Evolutionary conservation across 305 asterid species (phyloP).

Genomic region (Solanum chacoense): DNA sequence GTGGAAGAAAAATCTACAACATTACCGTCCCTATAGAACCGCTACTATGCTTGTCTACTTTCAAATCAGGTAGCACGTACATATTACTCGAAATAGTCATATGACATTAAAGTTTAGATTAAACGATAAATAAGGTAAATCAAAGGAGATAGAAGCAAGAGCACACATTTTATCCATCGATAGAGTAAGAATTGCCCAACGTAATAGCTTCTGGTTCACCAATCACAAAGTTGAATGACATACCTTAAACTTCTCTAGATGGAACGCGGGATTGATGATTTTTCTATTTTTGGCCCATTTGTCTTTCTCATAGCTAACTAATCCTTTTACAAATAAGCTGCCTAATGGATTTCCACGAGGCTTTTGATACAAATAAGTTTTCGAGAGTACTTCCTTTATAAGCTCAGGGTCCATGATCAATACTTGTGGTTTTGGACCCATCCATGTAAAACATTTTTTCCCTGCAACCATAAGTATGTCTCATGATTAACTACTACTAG

Average conservation of each 20-base stretch:
- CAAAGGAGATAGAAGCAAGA: background rate
- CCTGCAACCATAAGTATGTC: conserved; percentile 7
- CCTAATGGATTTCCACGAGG: background rate
- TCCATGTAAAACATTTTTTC: conserved; percentile 17
- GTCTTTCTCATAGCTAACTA: conserved; percentile 6
- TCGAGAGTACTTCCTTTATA: conserved; percentile 10
- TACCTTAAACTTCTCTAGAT: conserved; percentile 18
- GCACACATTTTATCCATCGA: background rate
- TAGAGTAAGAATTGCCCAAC: background rate
- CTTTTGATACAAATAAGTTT: conserved; percentile 1
- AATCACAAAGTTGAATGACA: background rate
- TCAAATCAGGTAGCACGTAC: background rate
- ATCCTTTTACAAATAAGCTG: conserved; percentile 1
- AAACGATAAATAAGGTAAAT: background rate
- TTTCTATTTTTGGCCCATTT: conserved; percentile 25
- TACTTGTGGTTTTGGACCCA: conserved; percentile 18
- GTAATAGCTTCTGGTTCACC: background rate
- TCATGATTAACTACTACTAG: background rate
- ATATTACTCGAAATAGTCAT: background rate
- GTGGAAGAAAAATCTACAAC: background rate
- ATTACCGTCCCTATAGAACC: background rate
- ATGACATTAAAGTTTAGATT: background rate
- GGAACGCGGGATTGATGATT: conserved; percentile 18
- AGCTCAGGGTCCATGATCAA: conserved; percentile 20
- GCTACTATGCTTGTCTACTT: background rate